Percentiles rank a stretch among this genome's conserved stretches.
Evolutionary conservation across 495 filamentous ascomycete genomes (phyloP).

Genomic region (Annulohypoxylon moriforme): DNA sequence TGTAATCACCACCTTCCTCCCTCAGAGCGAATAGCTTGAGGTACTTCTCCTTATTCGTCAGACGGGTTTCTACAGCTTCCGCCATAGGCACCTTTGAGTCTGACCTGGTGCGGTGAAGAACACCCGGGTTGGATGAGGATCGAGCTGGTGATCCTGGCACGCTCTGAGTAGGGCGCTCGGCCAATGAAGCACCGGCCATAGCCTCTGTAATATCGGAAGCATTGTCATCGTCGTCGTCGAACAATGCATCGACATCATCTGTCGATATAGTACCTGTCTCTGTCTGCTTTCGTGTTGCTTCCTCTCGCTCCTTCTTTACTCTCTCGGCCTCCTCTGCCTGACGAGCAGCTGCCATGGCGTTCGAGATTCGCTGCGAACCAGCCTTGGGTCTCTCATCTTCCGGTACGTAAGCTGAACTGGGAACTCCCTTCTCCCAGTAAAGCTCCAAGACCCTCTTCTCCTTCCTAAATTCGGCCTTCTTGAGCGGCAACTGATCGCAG

Average conservation of each 20-base stretch:
- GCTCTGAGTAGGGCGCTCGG: constrained; percentile 91
- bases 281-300: constrained; percentile 88
- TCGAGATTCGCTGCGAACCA: constrained; percentile 71
- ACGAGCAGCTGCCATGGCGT: constrained; percentile 78
- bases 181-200: constrained; percentile 86
- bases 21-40: constrained; percentile 87
- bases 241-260: constrained; percentile 90
- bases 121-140: constrained; percentile 74
- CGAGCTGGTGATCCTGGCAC: constrained; percentile 92
- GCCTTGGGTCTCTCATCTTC: constrained; percentile 96
- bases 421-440: constrained; percentile 99
- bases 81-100: constrained; percentile 88
- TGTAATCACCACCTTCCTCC: constrained; percentile 94
- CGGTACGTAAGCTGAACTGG: constrained; percentile 94
- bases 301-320: constrained; percentile 82
- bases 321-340: constrained; percentile 84
- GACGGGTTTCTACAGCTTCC: constrained; percentile 76
- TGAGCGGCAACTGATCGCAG: constrained; percentile 95
- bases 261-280: constrained; percentile 91
- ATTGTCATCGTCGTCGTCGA: constrained; percentile 92
- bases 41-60: constrained; percentile 97
- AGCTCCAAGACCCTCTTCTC: constrained; percentile 91
- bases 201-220: constrained; percentile 86
- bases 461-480: constrained; percentile 99
- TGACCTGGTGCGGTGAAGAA: constrained; percentile 87